Evolutionary conservation across 805 yeast genomes (phyloP).

Genomic region (Candida germanica): DNA sequence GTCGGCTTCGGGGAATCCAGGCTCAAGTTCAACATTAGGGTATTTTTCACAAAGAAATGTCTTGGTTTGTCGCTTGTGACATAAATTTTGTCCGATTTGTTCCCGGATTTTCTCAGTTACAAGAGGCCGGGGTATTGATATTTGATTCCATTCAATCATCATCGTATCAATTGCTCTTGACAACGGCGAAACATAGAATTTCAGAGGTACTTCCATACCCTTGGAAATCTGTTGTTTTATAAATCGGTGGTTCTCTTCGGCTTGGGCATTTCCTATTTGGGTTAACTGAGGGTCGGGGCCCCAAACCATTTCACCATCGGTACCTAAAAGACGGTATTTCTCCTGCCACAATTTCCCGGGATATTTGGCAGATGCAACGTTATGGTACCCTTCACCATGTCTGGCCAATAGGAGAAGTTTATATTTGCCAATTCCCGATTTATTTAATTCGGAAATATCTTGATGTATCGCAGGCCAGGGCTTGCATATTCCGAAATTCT

Average conservation of each 20-base stretch:
- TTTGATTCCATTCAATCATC: conserved; percentile 48
- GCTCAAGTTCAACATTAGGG: conserved; percentile 36
- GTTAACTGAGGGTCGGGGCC: conserved; percentile 64
- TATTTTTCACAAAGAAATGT: conserved; percentile 36
- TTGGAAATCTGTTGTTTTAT: conserved; percentile 40
- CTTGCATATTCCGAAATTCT: conserved; percentile 43
- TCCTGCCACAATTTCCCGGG: conserved; percentile 55
- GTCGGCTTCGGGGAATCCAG: conserved; percentile 49
- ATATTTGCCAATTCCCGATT: conserved; percentile 18
- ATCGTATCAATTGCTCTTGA: conserved; percentile 58
- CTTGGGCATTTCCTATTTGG: conserved; percentile 53
- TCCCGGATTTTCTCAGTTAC: conserved; percentile 52
- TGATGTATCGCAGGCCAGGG: conserved; percentile 37
- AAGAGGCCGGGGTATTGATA: conserved; percentile 27
- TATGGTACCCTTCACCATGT: conserved; percentile 72
- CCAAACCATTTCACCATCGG: conserved; percentile 56
- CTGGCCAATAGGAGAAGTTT: conserved; percentile 56
- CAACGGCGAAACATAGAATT: conserved; percentile 60
- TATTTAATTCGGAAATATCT: conserved; percentile 33
- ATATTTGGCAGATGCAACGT: conserved; percentile 50
- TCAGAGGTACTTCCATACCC: conserved; percentile 56
- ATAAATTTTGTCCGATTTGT: conserved; percentile 56
- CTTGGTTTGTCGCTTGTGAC: conserved; percentile 53
- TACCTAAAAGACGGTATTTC: conserved; percentile 50
- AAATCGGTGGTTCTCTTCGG: conserved; percentile 41